Conservation (phyloP, 169 alveolate species). For the Plasmodium knowlesi region DNA sequence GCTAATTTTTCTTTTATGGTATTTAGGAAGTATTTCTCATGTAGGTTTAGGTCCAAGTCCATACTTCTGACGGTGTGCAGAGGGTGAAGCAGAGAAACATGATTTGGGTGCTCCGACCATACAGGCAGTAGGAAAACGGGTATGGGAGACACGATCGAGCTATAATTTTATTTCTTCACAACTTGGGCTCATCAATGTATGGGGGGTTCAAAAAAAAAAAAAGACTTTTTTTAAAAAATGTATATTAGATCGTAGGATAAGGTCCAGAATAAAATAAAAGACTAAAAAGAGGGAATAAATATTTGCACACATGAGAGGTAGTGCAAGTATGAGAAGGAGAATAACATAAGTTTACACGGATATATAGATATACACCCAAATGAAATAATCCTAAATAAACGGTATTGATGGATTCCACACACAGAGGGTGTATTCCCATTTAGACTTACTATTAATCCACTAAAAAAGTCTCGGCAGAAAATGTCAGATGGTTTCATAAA, state of each 20-base stretch:
- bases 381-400: not conserved
- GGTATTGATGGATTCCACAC: not conserved
- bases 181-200: not conserved
- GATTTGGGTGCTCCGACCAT: not conserved
- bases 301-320: not conserved
- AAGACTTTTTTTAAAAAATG: constrained; percentile 35
- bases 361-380: not conserved
- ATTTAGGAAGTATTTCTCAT: constrained; percentile 53
- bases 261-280: constrained; percentile 70
- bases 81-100: not conserved
- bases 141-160: not conserved
- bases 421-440: not conserved
- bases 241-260: constrained; percentile 61
- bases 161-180: not conserved
- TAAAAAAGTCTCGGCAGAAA: constrained; percentile 32
- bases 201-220: not conserved
- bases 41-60: constrained; percentile 34
- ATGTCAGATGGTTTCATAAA: constrained; percentile 37
- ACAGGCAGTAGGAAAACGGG: not conserved
- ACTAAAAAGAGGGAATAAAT: constrained; percentile 14
- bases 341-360: not conserved
- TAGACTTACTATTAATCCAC: constrained; percentile 62
- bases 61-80: not conserved
- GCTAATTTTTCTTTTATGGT: constrained; percentile 35
- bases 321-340: not conserved